These are phyloP conservation scores for Mrakiaceae sp. DNA, from an alignment of 1,284 basidiomycete genomes.

Conservation along the genomic window DNA sequence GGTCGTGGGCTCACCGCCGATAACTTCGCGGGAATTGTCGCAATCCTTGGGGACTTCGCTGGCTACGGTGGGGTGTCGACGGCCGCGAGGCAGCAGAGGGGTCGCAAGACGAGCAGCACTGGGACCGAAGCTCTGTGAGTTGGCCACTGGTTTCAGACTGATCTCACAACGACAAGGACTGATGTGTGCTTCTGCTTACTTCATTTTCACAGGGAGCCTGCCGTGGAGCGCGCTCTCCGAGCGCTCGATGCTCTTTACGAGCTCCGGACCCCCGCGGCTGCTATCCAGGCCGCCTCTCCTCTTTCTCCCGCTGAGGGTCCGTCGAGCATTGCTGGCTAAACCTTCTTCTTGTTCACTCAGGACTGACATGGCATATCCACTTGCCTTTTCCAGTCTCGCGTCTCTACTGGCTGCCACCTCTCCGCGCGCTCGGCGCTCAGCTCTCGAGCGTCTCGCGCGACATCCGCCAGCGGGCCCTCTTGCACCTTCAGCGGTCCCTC, in stretches of 20 bases:
- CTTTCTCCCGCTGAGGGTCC: slow-evolving; percentile 44
- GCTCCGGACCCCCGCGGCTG: slow-evolving; percentile 52
- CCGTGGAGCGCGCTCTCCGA: slow-evolving; percentile 64
- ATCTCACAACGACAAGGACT: neutral
- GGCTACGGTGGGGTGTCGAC: slow-evolving; percentile 27
- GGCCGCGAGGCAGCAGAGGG: neutral
- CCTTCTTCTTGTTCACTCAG: neutral
- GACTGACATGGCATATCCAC: slow-evolving; percentile 22
- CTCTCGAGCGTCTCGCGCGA: slow-evolving; percentile 74
- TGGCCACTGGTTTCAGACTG: no score
- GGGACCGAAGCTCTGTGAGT: neutral
- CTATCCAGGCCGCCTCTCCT: slow-evolving; percentile 44
- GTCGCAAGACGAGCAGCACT: neutral
- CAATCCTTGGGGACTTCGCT: slow-evolving; percentile 78
- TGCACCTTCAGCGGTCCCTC: slow-evolving; percentile 74
- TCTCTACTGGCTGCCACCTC: slow-evolving; percentile 64
- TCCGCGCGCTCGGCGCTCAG: slow-evolving; percentile 68
- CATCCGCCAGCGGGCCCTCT: slow-evolving; percentile 72
- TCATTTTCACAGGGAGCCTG: slow-evolving; percentile 47
- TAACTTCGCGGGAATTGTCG: slow-evolving; percentile 69
- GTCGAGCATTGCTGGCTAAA: neutral
- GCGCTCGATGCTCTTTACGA: slow-evolving; percentile 71
- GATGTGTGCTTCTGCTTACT: neutral
- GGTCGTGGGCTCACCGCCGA: slow-evolving; percentile 56
- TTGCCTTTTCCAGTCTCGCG: slow-evolving; percentile 55